Base-by-base conservation (phyloP, 257 asterid species). In the Nicotiana tomentosiformis region DNA sequence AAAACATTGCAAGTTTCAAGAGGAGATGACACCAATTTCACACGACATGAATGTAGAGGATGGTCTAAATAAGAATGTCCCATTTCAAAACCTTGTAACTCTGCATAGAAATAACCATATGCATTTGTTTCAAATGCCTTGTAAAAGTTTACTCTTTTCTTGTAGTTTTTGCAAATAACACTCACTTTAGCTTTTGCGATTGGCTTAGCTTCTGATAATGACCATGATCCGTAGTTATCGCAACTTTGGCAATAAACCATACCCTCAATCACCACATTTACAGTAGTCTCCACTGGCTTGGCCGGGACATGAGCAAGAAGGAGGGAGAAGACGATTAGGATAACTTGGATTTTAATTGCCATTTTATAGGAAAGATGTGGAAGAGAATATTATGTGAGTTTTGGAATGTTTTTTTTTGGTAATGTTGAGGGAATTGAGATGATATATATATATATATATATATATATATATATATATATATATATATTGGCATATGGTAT, bases 21-120 rank as follows among this genome's bases (percentile, higher is more conserved):
- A 49, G 97, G 97, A 4, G 98, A 95, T 14, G 93, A 87, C 7
- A 95, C 97, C 66, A 92, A 83, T 72, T 90, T 95, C 16, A 90
- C 97, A 58, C 77, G 89, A 92, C 99, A 95, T 2, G 99, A 83
- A 10, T 95, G 99, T 3, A 95, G 89, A 6, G 97, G 99, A 86
- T 95, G 99, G 84, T 95, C 99, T 89, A 95, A 84, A 84, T 90
- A 84, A 76, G 89, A 85, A 82, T 91, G 90, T 80, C 89, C 83
- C 92, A 91, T 89, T 90, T 88, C 89, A 87, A 91, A 91, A 10
- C 96, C 98, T 18, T 90, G 83, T 4, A 95, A 91, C 84, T 92
- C 83, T 3, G 92, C 97, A 33, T 93, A 95, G 84, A 95, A 92
- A 86, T 93, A 95, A 0, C 99, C 99, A 10, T 88, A 83, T 84